Evolutionary conservation across 306 rosid species (phyloP).

Genomic region (Rosa lucieae): DNA sequence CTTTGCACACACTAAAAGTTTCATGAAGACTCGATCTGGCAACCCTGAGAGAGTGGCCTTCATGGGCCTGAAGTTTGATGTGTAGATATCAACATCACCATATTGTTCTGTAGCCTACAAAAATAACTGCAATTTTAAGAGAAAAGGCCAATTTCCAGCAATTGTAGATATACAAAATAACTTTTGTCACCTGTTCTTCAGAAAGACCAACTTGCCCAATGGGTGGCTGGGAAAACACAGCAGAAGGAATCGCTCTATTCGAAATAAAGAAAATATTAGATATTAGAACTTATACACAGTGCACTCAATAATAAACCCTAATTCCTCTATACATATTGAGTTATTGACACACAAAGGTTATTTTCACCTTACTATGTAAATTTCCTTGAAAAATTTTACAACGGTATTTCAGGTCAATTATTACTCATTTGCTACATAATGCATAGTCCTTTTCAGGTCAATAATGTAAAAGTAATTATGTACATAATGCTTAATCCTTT

Average conservation of each 20-base stretch:
- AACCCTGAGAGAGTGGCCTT: conserved; percentile 96
- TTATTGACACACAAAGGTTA: not conserved
- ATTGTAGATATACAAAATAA: conserved; percentile 14
- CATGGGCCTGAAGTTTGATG: conserved; percentile 84
- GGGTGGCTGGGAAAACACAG: conserved; percentile 99
- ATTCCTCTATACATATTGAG: not conserved
- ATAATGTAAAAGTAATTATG: not conserved
- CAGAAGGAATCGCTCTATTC: conserved; percentile 80
- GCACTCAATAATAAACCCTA: not conserved
- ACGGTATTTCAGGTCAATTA: not conserved
- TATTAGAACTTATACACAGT: conserved; percentile 13
- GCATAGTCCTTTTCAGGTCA: not conserved
- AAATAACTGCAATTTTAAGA: conserved; percentile 23
- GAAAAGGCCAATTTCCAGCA: conserved; percentile 19
- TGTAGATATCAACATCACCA: conserved; percentile 83
- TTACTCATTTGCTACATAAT: not conserved
- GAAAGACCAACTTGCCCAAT: conserved; percentile 89
- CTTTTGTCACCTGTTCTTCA: conserved; percentile 76
- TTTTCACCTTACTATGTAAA: not conserved
- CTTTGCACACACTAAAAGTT: conserved; percentile 75
- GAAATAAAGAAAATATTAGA: conserved; percentile 24
- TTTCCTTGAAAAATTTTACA: not conserved
- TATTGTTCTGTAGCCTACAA: conserved; percentile 70
- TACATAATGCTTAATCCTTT: not conserved
- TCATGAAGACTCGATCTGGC: conserved; percentile 88